Percentiles rank a stretch among this genome's conserved stretches.
These are phyloP conservation scores for Acacia melanoxylon DNA, from an alignment of 306 rosid species.

Conservation along the genomic window DNA sequence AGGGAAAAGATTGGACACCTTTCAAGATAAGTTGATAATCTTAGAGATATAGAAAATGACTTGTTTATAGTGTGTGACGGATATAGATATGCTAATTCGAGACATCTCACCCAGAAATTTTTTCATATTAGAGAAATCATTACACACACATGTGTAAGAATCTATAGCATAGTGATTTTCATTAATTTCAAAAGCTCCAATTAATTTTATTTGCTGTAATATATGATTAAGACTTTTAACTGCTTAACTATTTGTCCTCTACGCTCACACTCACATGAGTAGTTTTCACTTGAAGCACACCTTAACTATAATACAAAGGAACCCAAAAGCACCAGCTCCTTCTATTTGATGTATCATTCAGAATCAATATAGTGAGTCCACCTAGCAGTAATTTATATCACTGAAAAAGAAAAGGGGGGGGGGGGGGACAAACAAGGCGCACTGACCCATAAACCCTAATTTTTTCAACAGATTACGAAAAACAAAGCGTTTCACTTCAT, in stretches of 20 bases:
- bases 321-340: conserved; percentile 32
- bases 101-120: conserved; percentile 61
- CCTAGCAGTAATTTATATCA: conserved; percentile 36
- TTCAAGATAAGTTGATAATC: conserved; percentile 47
- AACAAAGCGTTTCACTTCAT: background rate
- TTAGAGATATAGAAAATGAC: conserved; percentile 39
- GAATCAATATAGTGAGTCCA: conserved; percentile 31
- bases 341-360: conserved; percentile 32
- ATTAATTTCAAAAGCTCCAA: conserved; percentile 31
- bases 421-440: too few relatives aligned
- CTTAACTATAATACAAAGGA: conserved; percentile 48
- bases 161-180: conserved; percentile 36
- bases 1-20: conserved; percentile 68
- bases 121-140: conserved; percentile 34
- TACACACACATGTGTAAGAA: conserved; percentile 21
- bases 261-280: conserved; percentile 27
- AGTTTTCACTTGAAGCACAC: conserved; percentile 47
- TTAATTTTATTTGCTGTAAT: conserved; percentile 1
- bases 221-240: conserved; percentile 43
- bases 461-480: background rate
- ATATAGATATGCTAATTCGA: conserved; percentile 32
- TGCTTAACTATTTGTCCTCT: conserved; percentile 45
- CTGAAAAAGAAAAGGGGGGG: background rate
- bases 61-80: conserved; percentile 35
- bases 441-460: background rate